Conservation (phyloP, 108 stramenopile genomes). For the Stephanodiscus triporus region DNA sequence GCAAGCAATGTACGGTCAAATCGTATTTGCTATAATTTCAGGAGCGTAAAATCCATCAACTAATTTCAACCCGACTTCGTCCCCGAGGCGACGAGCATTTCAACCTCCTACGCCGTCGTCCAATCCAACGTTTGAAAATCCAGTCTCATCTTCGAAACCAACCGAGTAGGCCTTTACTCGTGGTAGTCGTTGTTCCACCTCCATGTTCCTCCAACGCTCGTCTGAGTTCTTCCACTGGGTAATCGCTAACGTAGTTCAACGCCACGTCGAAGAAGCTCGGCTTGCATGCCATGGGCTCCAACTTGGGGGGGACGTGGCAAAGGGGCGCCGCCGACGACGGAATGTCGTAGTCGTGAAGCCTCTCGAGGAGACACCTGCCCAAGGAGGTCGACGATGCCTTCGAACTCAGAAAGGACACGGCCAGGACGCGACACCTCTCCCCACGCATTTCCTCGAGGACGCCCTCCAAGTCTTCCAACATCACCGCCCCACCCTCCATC, state of each 20-base stretch:
- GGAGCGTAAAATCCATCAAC: too few species aligned
- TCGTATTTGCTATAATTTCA: too few species aligned
- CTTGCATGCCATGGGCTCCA: slow-evolving; percentile 62
- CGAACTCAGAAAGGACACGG: slow-evolving; percentile 35
- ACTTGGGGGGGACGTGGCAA: slow-evolving; percentile 40
- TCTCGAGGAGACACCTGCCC: slow-evolving; percentile 50
- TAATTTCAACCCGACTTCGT: too few species aligned
- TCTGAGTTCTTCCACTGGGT: slow-evolving; percentile 56
- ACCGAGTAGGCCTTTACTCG: slow-evolving; percentile 43
- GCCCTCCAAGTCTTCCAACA: slow-evolving; percentile 58
- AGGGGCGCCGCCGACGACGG: slow-evolving; percentile 43
- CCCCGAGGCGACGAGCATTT: too few species aligned
- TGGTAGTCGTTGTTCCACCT: slow-evolving; percentile 15
- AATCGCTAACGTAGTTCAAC: slow-evolving; percentile 59
- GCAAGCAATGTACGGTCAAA: too few species aligned
- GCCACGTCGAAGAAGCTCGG: slow-evolving; percentile 85
- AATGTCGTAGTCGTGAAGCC: slow-evolving; percentile 70
- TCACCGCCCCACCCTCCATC: slow-evolving; percentile 60
- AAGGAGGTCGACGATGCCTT: slow-evolving; percentile 31
- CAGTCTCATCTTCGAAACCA: slow-evolving; percentile 28
- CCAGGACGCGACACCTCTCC: slow-evolving; percentile 46
- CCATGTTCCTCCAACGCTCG: slow-evolving; percentile 51
- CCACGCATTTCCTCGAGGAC: slow-evolving; percentile 46
- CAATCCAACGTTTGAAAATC: not conserved
- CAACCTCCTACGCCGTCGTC: too few species aligned